phyloP scores from a whole-genome alignment of 306 rosid species.

The Abrus precatorius region DNA sequence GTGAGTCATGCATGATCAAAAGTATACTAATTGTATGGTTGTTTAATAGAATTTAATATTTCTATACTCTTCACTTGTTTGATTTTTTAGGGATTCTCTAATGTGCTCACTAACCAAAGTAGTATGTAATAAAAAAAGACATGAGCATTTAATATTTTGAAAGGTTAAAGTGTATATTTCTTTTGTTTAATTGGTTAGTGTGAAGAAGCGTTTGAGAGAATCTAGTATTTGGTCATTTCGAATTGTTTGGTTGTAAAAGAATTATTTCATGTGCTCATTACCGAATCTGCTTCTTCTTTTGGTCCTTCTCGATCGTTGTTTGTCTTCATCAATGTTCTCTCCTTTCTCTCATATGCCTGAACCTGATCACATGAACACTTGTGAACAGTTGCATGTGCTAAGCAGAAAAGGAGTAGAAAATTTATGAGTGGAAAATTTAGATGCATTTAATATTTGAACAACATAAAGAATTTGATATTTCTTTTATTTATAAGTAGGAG shows the following conservation, averaged over 20 bases:
- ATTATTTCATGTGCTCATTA: constrained; percentile 38
- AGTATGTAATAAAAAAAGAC: not conserved
- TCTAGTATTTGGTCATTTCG: constrained; percentile 1
- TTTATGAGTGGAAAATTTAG: constrained; percentile 1
- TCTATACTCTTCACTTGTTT: constrained; percentile 19
- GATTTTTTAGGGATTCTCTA: constrained; percentile 10
- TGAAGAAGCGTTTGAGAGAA: not conserved
- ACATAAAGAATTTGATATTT: not conserved
- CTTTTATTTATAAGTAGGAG: not conserved
- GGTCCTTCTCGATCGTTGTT: constrained; percentile 30
- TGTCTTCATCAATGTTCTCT: constrained; percentile 46
- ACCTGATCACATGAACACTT: constrained; percentile 48
- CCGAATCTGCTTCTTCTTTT: constrained; percentile 43
- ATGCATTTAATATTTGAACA: not conserved
- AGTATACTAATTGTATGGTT: not conserved
- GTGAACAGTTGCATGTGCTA: constrained; percentile 37
- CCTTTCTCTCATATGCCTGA: constrained; percentile 35
- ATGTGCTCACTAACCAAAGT: constrained; percentile 35
- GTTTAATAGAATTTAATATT: constrained; percentile 3
- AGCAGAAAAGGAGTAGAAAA: constrained; percentile 12
- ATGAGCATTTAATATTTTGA: constrained; percentile 12
- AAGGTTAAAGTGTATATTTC: not conserved
- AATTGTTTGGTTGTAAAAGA: constrained; percentile 33
- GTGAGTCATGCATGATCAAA: constrained; percentile 54
- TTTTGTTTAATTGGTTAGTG: not conserved